Evolutionary conservation across 1,139 yeast species (phyloP).

Genomic region (Suhomyces taliae): DNA sequence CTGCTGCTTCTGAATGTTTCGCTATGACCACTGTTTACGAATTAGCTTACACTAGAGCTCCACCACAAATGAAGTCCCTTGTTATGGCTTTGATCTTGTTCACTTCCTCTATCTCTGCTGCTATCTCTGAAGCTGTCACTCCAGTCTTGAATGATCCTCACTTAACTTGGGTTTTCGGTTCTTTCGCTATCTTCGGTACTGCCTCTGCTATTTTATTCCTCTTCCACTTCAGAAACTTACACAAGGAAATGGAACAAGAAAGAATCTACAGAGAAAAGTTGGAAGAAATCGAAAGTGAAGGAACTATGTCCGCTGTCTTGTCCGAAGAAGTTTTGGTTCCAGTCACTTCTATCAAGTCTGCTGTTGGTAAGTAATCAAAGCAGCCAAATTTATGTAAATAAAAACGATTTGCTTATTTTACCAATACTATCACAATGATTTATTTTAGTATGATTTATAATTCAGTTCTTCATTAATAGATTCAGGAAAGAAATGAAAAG

Average conservation of each 20-base stretch:
- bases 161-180: conserved; percentile 56
- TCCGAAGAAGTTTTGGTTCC: conserved; percentile 18
- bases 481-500: no score
- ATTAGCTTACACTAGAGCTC: conserved; percentile 69
- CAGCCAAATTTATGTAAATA: no score
- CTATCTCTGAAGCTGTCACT: conserved; percentile 54
- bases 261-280: conserved; percentile 27
- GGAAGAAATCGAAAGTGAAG: not conserved
- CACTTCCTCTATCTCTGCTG: conserved; percentile 60
- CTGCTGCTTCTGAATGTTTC: conserved; percentile 69
- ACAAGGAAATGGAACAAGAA: conserved; percentile 50
- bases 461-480: not conserved
- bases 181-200: conserved; percentile 47
- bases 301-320: no score
- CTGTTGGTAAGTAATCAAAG: conserved; percentile 18
- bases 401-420: no score
- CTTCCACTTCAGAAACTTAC: conserved; percentile 52
- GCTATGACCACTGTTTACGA: conserved; percentile 69
- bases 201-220: conserved; percentile 44
- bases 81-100: conserved; percentile 67
- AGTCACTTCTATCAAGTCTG: conserved; percentile 24
- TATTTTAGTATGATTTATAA: not conserved
- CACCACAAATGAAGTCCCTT: conserved; percentile 65
- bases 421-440: not conserved
- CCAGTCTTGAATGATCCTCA: conserved; percentile 57